Evolutionary conservation across 2,329 filamentous ascomycete species (phyloP), one percentile per base, ranked within the genome.

Genomic region (Aspergillus ibericus): DNA sequence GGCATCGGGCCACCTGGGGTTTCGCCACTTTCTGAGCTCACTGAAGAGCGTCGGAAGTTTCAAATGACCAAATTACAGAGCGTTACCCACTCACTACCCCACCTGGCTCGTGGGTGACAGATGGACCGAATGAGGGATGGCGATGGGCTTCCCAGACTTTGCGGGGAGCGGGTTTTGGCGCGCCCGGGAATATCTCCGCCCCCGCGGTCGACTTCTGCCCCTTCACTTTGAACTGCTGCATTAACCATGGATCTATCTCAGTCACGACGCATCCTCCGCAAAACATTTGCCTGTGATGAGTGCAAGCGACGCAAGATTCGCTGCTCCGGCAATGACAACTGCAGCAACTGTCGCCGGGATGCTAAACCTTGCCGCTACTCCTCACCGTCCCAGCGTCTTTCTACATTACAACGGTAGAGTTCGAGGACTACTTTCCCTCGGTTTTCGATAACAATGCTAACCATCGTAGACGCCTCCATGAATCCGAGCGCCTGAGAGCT

Each of bases 251-350:
- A 47, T 7, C 10, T 42, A 15, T 22, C 48, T 54, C 60, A 57
- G 12, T 47, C 53, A 27, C 53, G 60, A 20, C 63, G 55, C 18
- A 57, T 65, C 5, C 53, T 65, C 13, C 63, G 63, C 46, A 65
- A 64, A 48, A 49, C 62, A 1, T 65, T 58, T 44, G 61, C 63
- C 12, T 65, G 63, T 38, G 63, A 65, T 55, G 59, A 64, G 36
- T 65, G 63, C 40, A 64, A 62, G 27, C 59, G 59, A 15, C 59
- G 63, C 32, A 65, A 65, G 35, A 61, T 65, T 32, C 59, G 63
- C 46, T 65, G 63, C 51, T 65, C 63, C 2, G 63, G 63, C 6
- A 59, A 65, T 20, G 56, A 64, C 18, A 64, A 54, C 12, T 65
- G 63, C 52, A 15, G 53, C 51, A 65, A 62, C 27, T 65, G 63